Base-by-base conservation (phyloP, 345 rosid genomes). In the Brassica juncea region DNA sequence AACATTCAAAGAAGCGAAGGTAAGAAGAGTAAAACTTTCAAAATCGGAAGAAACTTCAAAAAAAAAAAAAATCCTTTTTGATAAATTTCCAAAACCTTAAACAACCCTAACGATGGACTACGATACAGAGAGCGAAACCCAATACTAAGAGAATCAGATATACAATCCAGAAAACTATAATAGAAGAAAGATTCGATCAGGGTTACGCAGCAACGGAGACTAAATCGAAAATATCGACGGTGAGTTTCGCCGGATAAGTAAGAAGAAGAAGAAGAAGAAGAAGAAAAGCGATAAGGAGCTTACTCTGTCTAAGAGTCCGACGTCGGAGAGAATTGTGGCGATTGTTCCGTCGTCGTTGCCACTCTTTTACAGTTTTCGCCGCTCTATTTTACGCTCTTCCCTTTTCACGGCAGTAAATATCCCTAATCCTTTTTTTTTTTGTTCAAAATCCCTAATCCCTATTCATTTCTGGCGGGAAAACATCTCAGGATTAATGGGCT, bases 381-480 rank as follows among this genome's bases (percentile, higher is more conserved):
- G 63, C 31, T 10, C 31, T 23, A 58, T 23, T 59, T 58, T 59
- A 59, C 63, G 6, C 2, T 59, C 65, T 12, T 34, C 42, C 16
- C 62, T 23, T 35, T 75, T 11, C 66, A 35, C 65, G 72, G 78
- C 66, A 14, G 72, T 55, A 54, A 54, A 34, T 49, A 47, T 0
- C 35, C 2, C 27, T 14, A 0, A 2, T 66, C 42, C 8, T 19
- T 19, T 19, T 19, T 19, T 19, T 19, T 19, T 19, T 19, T 19
- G 19, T 19, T 19, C 19, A 19, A 19, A 19, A 47, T 0, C 35
- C 2, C 27, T 14, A 0, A 2, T 66, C 42, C 8, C 37, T 21
- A 16, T 23, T 39, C 5, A 25, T 66, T 35, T 42, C 11, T 15
- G 79, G 79, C 73, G 79, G 79, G 79, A 75, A 75, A 30, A 47